Percentiles rank a stretch among this genome's conserved stretches.
These are phyloP conservation scores for Exophiala sideris DNA, from an alignment of 2,329 filamentous ascomycete genomes.

Conservation along the genomic window DNA sequence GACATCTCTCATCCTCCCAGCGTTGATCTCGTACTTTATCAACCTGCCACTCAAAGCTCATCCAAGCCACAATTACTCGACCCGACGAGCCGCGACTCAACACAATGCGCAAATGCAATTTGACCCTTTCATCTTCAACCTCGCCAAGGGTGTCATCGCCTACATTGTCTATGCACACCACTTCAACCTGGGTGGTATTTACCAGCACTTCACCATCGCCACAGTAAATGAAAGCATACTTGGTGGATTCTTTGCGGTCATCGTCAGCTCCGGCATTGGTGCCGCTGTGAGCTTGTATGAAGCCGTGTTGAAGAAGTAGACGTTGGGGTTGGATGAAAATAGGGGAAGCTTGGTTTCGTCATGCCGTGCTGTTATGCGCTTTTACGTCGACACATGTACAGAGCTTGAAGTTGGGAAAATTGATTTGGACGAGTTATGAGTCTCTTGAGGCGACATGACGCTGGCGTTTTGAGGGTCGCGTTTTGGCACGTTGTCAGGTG, in stretches of 20 bases:
- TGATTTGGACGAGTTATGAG: constrained; percentile 18
- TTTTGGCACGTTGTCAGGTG: constrained; percentile 6
- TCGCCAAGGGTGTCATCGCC: constrained; percentile 76
- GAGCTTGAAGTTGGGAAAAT: constrained; percentile 5
- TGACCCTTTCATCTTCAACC: constrained; percentile 87
- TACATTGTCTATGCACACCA: constrained; percentile 71
- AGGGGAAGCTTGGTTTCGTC: background rate
- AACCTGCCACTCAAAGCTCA: constrained; percentile 65
- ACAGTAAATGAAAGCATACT: constrained; percentile 39
- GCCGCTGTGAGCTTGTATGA: constrained; percentile 44
- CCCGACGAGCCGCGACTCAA: constrained; percentile 34
- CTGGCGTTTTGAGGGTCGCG: constrained; percentile 2
- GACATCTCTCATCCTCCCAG: constrained; percentile 68
- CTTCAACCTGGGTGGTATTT: constrained; percentile 39
- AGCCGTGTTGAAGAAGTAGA: constrained; percentile 43
- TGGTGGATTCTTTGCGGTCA: constrained; percentile 38
- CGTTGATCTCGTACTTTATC: constrained; percentile 79
- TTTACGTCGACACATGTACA: constrained; percentile 5
- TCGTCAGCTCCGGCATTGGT: constrained; percentile 42
- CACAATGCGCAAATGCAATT: constrained; percentile 41
- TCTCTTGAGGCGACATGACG: constrained; percentile 6
- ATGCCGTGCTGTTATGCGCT: too few relatives aligned
- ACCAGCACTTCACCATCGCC: constrained; percentile 35
- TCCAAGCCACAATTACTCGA: constrained; percentile 33
- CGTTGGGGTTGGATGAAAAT: background rate